Base-by-base conservation (phyloP, 1,284 basidiomycete genomes). In the Melampsora abietis-canadensis region DNA sequence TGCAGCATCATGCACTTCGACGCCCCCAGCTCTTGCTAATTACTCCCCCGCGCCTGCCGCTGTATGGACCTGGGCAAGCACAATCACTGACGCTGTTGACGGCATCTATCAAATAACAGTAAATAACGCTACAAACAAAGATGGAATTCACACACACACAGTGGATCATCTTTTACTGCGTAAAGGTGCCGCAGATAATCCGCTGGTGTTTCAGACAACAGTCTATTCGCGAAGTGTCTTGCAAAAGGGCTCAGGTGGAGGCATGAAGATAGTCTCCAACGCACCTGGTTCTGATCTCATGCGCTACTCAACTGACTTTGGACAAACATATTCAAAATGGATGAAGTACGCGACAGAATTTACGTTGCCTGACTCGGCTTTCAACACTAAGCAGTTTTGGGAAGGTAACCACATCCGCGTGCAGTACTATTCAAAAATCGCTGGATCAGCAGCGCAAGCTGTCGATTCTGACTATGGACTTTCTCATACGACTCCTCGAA, bases 241-340 rank as follows among this genome's bases (percentile, higher is more conserved):
- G 80, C 85, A 85, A 24, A 64, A 63, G 54, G 84, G 85, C 68
- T 84, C 86, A 8, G 83, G 86, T 77, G 83, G 87, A 77, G 92
- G 89, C 81, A 87, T 85, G 2, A 51, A 68, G 46, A 91, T 92
- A 81, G 87, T 86, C 2, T 92, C 94, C 83, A 87, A 86, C 63
- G 92, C 92, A 2, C 85, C 86, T 63, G 92, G 92, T 66, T 92
- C 92, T n/a, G 92, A 94, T 78, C 87, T 84, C 84, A 89, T 91
- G 84, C 87, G 92, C 62, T 94, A 92, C 82, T 89, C 90, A 10
- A 87, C 87, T 83, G 89, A 94, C 83, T 94, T 90, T 79, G 92
- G 90, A n/a, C 85, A 87, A 82, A 89, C 87, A 78, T 94, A 92
- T 91, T 86, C 90, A 2, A 81, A 85, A 14, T 94, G 92, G 92